These are phyloP conservation scores for Sporothrix protearum DNA, from an alignment of 2,329 filamentous ascomycete genomes.

Conservation along the genomic window DNA sequence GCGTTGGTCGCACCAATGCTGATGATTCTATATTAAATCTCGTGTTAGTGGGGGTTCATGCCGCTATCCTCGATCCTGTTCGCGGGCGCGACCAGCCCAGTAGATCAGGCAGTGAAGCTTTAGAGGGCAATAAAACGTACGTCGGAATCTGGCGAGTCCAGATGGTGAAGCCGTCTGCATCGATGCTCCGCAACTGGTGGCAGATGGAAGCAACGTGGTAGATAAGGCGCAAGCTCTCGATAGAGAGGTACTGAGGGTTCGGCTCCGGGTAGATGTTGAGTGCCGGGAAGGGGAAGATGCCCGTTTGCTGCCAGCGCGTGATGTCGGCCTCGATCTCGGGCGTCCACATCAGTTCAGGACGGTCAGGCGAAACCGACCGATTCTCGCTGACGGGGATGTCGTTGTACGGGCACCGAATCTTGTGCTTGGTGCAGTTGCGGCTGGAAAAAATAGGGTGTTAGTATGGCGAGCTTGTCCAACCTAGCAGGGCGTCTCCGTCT, in stretches of 20 bases:
- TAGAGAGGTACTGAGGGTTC: constrained; percentile 67
- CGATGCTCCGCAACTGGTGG: constrained; percentile 71
- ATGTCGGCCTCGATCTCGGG: constrained; percentile 79
- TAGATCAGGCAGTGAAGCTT: constrained; percentile 21
- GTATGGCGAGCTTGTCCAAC: background rate
- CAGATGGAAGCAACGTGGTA: constrained; percentile 87
- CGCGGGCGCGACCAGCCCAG: background rate
- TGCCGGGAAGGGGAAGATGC: constrained; percentile 79
- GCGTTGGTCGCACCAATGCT: constrained; percentile 74
- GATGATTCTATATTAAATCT: constrained; percentile 58
- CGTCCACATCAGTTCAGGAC: constrained; percentile 75
- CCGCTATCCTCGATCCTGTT: background rate
- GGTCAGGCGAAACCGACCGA: constrained; percentile 58
- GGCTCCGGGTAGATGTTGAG: constrained; percentile 73
- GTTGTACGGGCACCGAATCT: constrained; percentile 97
- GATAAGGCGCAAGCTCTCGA: constrained; percentile 80
- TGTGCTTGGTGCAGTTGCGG: constrained; percentile 98
- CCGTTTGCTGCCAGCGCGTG: constrained; percentile 77
- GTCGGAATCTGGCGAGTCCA: constrained; percentile 92
- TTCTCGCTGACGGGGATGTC: constrained; percentile 70
- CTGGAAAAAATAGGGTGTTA: constrained; percentile 42
- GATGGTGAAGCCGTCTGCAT: constrained; percentile 79
- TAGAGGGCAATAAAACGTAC: constrained; percentile 52
- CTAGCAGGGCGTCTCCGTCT: too few relatives aligned
- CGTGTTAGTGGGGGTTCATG: constrained; percentile 30